phyloP scores from a whole-genome alignment of 2,329 filamentous ascomycete genomes.

The Chalaropsis thielavioides region DNA sequence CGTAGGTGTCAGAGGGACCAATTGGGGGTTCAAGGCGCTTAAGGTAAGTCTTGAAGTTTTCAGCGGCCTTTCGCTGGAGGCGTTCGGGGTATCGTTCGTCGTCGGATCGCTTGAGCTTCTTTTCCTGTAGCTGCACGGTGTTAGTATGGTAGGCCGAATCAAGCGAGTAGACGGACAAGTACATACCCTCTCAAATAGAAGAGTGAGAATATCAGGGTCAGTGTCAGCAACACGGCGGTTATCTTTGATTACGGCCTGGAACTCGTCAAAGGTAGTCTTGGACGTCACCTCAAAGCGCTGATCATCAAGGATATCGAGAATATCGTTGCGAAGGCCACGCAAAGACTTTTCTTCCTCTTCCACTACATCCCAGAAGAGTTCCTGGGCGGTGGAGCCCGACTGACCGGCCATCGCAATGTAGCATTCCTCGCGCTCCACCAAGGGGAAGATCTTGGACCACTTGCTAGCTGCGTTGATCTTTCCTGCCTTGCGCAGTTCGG shows the following conservation, averaged over 20 bases:
- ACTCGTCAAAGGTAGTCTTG: constrained; percentile 79
- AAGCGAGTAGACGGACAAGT: background rate
- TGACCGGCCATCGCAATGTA: constrained; percentile 76
- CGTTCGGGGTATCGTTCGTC: constrained; percentile 78
- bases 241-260: constrained; percentile 64
- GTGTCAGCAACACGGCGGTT: constrained; percentile 82
- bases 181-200: constrained; percentile 70
- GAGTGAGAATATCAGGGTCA: constrained; percentile 59
- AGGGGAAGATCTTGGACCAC: constrained; percentile 67
- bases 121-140: constrained; percentile 57
- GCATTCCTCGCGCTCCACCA: constrained; percentile 66
- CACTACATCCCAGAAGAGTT: constrained; percentile 90
- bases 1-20: constrained; percentile 65
- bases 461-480: constrained; percentile 82
- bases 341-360: constrained; percentile 88
- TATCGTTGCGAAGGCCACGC: constrained; percentile 64
- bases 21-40: constrained; percentile 85
- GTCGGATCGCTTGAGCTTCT: constrained; percentile 65
- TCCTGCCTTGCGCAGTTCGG: constrained; percentile 57
- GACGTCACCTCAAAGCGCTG: constrained; percentile 81
- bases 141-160: background rate
- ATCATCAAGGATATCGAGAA: constrained; percentile 80
- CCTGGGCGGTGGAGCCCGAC: constrained; percentile 68
- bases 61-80: constrained; percentile 69
- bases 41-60: constrained; percentile 70